A percentile compares a stretch with the other conserved stretches of the same genome.
phyloP scores from a whole-genome alignment of 306 rosid species.

The Corylus americana region DNA sequence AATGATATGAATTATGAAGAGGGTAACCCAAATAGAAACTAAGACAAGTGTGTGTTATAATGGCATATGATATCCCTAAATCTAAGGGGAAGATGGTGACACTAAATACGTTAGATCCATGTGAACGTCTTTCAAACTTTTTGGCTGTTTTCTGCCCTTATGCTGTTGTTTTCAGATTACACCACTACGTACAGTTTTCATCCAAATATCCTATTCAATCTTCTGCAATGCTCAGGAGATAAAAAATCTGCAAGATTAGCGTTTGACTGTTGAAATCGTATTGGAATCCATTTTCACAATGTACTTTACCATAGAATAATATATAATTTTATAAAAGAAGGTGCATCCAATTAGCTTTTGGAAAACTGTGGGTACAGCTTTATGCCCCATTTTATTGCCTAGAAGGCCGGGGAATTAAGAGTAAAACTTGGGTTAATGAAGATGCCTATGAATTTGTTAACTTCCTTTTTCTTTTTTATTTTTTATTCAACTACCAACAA shows the following conservation, averaged over 20 bases:
- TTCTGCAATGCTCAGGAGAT: too few species aligned
- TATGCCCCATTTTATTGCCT: conserved; percentile 25
- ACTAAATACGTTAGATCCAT: conserved; percentile 41
- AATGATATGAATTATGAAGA: conserved; percentile 34
- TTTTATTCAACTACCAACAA: too few species aligned
- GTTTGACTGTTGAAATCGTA: too few species aligned
- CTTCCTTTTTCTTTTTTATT: too few species aligned
- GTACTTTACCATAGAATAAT: conserved; percentile 3
- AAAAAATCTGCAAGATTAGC: too few species aligned
- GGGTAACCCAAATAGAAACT: conserved; percentile 12
- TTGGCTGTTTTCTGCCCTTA: conserved; percentile 34
- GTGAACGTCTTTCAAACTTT: conserved; percentile 32
- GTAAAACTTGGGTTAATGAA: neutral
- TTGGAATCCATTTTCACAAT: too few species aligned
- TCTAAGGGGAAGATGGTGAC: conserved; percentile 42
- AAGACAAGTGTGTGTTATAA: neutral
- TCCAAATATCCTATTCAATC: neutral
- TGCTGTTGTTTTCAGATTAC: conserved; percentile 41
- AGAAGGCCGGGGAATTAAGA: conserved; percentile 4
- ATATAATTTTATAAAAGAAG: neutral
- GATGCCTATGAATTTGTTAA: neutral
- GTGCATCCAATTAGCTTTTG: neutral
- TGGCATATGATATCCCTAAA: conserved; percentile 22
- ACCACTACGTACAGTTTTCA: conserved; percentile 6
- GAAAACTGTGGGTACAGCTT: neutral